Percentiles rank a stretch among this genome's conserved stretches.
Conservation (phyloP, 108 stramenopile genomes). For the Fistulifera pelliculosa region DNA sequence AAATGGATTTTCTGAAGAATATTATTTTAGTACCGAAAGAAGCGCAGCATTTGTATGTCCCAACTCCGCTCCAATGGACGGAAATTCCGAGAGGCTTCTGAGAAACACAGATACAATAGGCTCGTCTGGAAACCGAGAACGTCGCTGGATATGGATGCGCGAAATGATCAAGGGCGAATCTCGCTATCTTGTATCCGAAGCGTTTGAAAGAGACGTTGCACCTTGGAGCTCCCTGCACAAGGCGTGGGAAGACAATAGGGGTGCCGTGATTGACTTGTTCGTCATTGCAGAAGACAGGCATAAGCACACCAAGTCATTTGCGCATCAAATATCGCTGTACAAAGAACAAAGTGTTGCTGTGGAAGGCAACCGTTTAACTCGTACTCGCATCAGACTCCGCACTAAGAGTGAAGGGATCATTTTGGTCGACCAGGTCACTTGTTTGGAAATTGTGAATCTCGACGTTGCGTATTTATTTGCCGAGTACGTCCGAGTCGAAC, state of each 20-base stretch:
- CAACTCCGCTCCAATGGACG: too few relatives aligned
- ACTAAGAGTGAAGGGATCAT: not conserved
- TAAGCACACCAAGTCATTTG: slow-evolving; percentile 1
- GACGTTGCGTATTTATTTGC: not conserved
- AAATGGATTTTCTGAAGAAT: too few relatives aligned
- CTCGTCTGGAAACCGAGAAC: too few relatives aligned
- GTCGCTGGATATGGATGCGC: slow-evolving; percentile 31
- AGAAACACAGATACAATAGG: too few relatives aligned
- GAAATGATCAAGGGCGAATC: slow-evolving; percentile 18
- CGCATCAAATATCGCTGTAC: not conserved
- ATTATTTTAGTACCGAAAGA: too few relatives aligned
- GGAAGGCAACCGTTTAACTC: not conserved
- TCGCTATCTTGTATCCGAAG: slow-evolving; percentile 26
- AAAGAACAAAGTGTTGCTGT: not conserved
- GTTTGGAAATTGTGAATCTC: slow-evolving; percentile 1
- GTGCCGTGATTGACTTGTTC: slow-evolving; percentile 7
- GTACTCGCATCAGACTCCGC: not conserved
- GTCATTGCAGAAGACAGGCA: not conserved
- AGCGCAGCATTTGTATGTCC: too few relatives aligned
- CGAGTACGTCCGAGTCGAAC: slow-evolving; percentile 1
- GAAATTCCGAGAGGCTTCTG: too few relatives aligned
- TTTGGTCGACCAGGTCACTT: not conserved
- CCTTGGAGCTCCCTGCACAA: not conserved
- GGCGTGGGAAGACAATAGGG: slow-evolving; percentile 3
- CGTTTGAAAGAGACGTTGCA: slow-evolving; percentile 28